Evolutionary conservation across 2,329 filamentous ascomycete species (phyloP).

Genomic region (Golovinomyces cichoracearum): DNA sequence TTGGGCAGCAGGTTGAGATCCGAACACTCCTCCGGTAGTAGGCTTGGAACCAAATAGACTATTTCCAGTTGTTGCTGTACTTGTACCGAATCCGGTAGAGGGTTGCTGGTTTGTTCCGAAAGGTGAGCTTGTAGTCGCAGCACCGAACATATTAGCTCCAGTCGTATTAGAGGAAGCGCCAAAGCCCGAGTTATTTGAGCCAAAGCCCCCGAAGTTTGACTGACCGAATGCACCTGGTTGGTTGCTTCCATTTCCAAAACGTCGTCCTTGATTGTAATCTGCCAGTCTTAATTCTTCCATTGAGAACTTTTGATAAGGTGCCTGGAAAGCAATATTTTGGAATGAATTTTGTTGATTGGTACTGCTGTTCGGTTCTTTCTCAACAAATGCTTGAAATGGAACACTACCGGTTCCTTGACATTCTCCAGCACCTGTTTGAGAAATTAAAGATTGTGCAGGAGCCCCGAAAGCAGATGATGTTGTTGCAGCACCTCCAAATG

Average conservation of each 20-base stretch:
- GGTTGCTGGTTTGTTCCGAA: slow-evolving; percentile 22
- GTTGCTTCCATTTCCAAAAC: slow-evolving; percentile 57
- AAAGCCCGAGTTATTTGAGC: slow-evolving; percentile 10
- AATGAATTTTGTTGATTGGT: slow-evolving; percentile 35
- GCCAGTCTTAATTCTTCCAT: slow-evolving; percentile 59
- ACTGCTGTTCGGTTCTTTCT: slow-evolving; percentile 42
- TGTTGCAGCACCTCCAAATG: slow-evolving; percentile 18
- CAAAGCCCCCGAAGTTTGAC: slow-evolving; percentile 18
- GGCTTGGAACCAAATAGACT: slow-evolving; percentile 19
- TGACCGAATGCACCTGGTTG: slow-evolving; percentile 52
- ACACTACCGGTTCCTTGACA: slow-evolving; percentile 42
- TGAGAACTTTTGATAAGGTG: slow-evolving; percentile 68
- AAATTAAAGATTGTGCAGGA: slow-evolving; percentile 21
- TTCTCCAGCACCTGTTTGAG: slow-evolving; percentile 23
- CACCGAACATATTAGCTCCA: slow-evolving; percentile 18
- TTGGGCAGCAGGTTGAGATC: slow-evolving; percentile 13
- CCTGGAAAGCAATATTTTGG: slow-evolving; percentile 56
- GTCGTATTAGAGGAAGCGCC: slow-evolving; percentile 9
- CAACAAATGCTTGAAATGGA: slow-evolving; percentile 41
- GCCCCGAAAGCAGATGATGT: slow-evolving; percentile 21
- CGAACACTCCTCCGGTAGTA: slow-evolving; percentile 19
- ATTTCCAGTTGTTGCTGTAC: slow-evolving; percentile 13
- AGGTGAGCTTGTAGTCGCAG: slow-evolving; percentile 17
- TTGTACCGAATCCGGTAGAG: slow-evolving; percentile 23
- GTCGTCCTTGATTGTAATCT: slow-evolving; percentile 71